Evolutionary conservation across 208 protist genomes (phyloP), one percentile per base, ranked within the genome.

Genomic region (Wallacemonas sp.): DNA sequence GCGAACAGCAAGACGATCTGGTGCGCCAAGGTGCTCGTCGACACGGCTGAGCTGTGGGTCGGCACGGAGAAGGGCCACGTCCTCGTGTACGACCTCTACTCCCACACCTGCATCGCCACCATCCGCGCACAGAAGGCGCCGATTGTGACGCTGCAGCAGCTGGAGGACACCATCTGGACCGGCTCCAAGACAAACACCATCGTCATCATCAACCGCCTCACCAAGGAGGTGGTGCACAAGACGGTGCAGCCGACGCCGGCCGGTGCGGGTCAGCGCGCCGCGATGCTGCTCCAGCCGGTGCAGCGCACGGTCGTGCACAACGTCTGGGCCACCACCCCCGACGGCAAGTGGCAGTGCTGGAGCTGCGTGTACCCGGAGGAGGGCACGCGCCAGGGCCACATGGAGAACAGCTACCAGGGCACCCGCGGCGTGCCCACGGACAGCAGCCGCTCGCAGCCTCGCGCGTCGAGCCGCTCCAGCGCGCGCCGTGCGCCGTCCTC

Each of bases 111-210:
- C 61, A 72, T 74, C 24, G 68, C 73, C n/a, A 60, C 71, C 24
- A 57, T 87, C 43, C 71, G 66, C 5, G 76, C 72, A 2, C 86
- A 89, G 66, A 68, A 61, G 36, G 77, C 80, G 11, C 78, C 86
- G 19, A 65, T 92, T 3, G 76, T 77, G 6, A 61, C 79, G 21
- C 49, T 92, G 63, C 68, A 68, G 39, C 68, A 71, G 58, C 65
- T 92, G 32, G 79, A 64, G 24, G 75, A 85, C 34, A 78, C 72
- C 38, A 77, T 94, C 58, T 94, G 85, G 88, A 84, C 70, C 38
- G 80, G 85, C 56, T 82, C 70, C 55, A 89, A 88, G 73, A 80
- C 88, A 61, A 80, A 83, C 56, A 74, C 55, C 26, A 68, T 94
- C 26, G 69, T 84, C 65, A 75, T 84, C 48, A 64, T 72, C n/a